Conservation (phyloP, 2,329 filamentous ascomycete species). For the Triangularia verruculosa region DNA sequence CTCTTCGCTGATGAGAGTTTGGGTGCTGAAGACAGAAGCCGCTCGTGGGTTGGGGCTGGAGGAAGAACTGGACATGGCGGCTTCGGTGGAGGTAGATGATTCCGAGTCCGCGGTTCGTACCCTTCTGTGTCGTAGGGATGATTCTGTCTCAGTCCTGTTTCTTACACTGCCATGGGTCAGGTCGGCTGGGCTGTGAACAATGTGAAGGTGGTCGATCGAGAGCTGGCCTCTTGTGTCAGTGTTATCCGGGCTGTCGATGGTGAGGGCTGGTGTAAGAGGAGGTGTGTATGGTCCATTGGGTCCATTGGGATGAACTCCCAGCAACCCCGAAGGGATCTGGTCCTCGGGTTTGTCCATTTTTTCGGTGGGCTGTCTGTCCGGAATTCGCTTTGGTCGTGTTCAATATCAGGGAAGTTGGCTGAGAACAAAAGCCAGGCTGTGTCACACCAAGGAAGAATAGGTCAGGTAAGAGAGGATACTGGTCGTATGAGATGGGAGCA, state of each 20-base stretch:
- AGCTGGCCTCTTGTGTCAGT: not conserved
- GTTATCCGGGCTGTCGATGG: conserved; percentile 9
- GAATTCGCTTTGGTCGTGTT: not conserved
- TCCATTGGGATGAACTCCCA: conserved; percentile 10
- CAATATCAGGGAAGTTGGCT: not conserved
- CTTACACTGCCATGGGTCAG: not conserved
- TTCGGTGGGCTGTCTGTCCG: not conserved
- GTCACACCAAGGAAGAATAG: not conserved
- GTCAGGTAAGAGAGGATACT: not conserved
- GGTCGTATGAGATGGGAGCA: not conserved
- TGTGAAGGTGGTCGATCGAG: not conserved
- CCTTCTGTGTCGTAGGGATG: not conserved
- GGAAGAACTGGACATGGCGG: not conserved
- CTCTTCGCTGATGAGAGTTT: conserved; percentile 1
- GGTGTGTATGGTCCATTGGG: conserved; percentile 22
- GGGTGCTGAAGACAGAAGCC: conserved; percentile 1
- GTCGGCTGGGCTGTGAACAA: not conserved
- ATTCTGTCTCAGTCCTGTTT: not conserved
- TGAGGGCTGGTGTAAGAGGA: conserved; percentile 24
- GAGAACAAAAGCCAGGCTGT: not conserved
- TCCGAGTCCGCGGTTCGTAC: not conserved
- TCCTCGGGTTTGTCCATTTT: conserved; percentile 20
- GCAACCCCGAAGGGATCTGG: conserved; percentile 11
- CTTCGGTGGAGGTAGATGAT: not conserved
- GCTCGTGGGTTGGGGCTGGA: not conserved